phyloP scores from a whole-genome alignment of 2,329 filamentous ascomycete genomes.

The Chaetomium sp. region DNA sequence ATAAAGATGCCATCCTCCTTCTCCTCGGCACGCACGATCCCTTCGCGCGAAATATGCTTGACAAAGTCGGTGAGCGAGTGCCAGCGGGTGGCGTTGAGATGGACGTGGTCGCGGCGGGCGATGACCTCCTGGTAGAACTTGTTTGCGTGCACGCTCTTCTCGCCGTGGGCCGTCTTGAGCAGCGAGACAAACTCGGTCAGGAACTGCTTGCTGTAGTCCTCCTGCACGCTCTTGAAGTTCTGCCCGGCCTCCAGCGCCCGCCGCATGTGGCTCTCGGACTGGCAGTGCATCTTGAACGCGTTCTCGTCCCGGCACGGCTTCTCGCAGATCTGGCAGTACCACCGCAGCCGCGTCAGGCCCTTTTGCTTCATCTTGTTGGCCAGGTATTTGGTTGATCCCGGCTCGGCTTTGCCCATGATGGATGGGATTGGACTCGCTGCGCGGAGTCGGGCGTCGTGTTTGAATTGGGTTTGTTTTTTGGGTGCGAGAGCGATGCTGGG shows the following conservation, averaged over 20 bases:
- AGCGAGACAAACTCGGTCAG: constrained; percentile 75
- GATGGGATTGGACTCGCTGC: constrained; percentile 31
- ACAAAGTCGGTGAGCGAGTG: constrained; percentile 85
- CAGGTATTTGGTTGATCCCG: constrained; percentile 86
- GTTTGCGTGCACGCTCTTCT: constrained; percentile 87
- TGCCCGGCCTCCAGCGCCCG: constrained; percentile 87
- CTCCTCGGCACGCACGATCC: constrained; percentile 88
- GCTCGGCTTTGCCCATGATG: constrained; percentile 89
- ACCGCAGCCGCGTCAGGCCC: constrained; percentile 77
- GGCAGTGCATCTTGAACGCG: constrained; percentile 86
- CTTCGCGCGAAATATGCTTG: constrained; percentile 81
- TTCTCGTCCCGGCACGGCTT: constrained; percentile 72
- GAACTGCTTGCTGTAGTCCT: constrained; percentile 84
- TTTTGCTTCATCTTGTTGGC: constrained; percentile 88
- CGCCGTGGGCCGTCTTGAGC: constrained; percentile 81
- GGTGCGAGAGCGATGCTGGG: neutral
- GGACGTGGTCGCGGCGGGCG: constrained; percentile 80
- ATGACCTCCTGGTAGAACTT: constrained; percentile 97
- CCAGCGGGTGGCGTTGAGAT: constrained; percentile 95
- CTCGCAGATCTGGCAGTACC: constrained; percentile 48
- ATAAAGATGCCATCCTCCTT: constrained; percentile 83
- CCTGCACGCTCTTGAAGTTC: constrained; percentile 78
- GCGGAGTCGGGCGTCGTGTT: constrained; percentile 31
- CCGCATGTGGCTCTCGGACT: constrained; percentile 84
- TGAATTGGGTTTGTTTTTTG: neutral